A percentile compares a stretch with the other conserved stretches of the same genome.
These are phyloP conservation scores for Entomortierella chlamydospora DNA, from an alignment of 192 early-diverging fungal genomes.

Conservation along the genomic window DNA sequence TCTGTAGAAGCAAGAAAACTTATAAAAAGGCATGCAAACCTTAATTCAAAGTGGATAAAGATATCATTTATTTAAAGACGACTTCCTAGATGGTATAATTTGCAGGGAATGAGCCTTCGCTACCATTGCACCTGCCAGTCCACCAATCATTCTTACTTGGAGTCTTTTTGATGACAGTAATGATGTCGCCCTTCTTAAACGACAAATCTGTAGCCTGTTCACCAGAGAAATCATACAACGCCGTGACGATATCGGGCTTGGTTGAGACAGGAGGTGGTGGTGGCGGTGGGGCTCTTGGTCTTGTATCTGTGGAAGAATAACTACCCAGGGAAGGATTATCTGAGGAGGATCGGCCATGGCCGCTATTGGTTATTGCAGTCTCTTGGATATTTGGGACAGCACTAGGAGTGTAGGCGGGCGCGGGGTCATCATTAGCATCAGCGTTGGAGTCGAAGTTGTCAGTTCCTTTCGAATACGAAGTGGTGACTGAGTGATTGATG, in stretches of 20 bases:
- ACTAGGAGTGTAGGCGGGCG: background rate
- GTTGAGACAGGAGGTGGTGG: slow-evolving; percentile 45
- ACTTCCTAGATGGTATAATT: slow-evolving; percentile 72
- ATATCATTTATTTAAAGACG: no score
- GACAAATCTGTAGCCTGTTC: slow-evolving; percentile 84
- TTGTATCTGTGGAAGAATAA: slow-evolving; percentile 14
- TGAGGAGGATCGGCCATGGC: background rate
- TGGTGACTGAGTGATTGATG: slow-evolving; percentile 8
- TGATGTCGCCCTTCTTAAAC: slow-evolving; percentile 89
- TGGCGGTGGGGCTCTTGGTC: slow-evolving; percentile 47
- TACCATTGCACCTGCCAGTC: slow-evolving; percentile 78
- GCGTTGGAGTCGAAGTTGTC: background rate
- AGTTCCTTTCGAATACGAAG: background rate
- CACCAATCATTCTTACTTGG: slow-evolving; percentile 90
- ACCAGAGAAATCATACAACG: slow-evolving; percentile 87
- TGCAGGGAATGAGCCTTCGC: slow-evolving; percentile 80
- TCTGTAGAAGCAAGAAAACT: no score
- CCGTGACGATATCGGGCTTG: slow-evolving; percentile 66
- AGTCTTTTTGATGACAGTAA: slow-evolving; percentile 79
- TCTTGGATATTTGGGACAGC: background rate
- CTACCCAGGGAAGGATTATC: background rate
- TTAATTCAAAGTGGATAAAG: no score
- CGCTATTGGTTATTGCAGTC: background rate
- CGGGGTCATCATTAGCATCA: background rate
- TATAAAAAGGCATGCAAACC: no score